Base-by-base conservation (phyloP, 2,329 filamentous ascomycete genomes). In the Penicillium verrucosum region DNA sequence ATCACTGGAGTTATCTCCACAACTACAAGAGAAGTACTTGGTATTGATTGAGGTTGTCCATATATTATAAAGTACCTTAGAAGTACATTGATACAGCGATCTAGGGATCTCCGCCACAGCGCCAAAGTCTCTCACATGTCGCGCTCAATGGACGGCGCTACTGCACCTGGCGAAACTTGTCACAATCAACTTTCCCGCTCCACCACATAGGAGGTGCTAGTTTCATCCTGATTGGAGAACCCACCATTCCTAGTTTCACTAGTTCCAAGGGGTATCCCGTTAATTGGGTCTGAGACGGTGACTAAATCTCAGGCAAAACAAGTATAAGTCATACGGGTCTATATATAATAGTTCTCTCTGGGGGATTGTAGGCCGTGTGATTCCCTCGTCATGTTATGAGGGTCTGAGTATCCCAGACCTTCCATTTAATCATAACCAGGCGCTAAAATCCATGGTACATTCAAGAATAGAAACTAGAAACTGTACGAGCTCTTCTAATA, bases 101-200 rank as follows among this genome's bases (percentile, higher is more conserved):
- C 27, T 36, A 18, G 7, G 5, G 38, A 55, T 55, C 42, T 41
- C 54, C 49, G 54, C 54, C 54, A 57, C 64, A 64, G 64, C 64
- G 62, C 61, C 62, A 65, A 66, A 45, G 47, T 38, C 63, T 56
- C 30, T 43, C 51, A 32, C 43, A 37, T 36, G 45, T 40, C 38
- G 30, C 42, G 54, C 21, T 56, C 42, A 9, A 23, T 55, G 21
- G 29, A 45, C 48, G 51, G 53, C 62, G 60, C 64, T 64, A 65
- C 61, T 65, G 63, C 50, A 45, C 45, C 30, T 29, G 48, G 56
- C 58, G 62, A 61, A 60, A 53, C 53, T 61, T 51, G 56, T 66
- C 64, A 66, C 64, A 62, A 66, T 66, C 62, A 59, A 11, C 58
- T 54, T 48, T 30, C 36, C 47, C 47, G 18, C 54, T 61, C 48